Evolutionary conservation across 257 asterid species (phyloP), one percentile per base, ranked within the genome.

Genomic region (Coffea canephora): DNA sequence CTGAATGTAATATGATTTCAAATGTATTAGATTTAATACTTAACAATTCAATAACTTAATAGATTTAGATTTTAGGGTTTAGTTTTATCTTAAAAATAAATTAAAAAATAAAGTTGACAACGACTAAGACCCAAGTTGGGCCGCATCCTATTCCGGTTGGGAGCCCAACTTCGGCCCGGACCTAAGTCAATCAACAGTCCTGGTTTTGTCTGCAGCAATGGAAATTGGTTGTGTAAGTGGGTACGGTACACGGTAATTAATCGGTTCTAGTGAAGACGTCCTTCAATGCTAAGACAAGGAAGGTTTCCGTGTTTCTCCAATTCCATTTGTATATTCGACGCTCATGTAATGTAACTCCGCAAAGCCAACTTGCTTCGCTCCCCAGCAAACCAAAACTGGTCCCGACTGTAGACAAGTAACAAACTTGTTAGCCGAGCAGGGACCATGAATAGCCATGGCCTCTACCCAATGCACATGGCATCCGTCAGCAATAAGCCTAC

Each of bases 381-480:
- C 23, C 77, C 18, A 18, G 27, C 50, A 55, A 43, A 45, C 73
- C 31, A n/a, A 27, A 64, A 6, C 14, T 57, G 82, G 72, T 66
- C 77, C 73, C 71, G 46, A 25, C 55, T 27, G 23, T 12, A 72
- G 50, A 66, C 39, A 31, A 49, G 46, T 78, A 77, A 73, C 61
- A 62, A 45, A 62, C 77, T 77, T 54, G 72, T 43, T 64, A 79
- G 43, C 70, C 74, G 39, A 57, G 27, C n/a, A 78, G 84, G 82
- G 72, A 82, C 85, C 81, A 81, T 71, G 52, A 41, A 31, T 34
- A 59, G 73, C 72, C 82, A 73, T 52, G 19, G 21, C 70, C 3
- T 27, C 10, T 27, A 27, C 70, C 45, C 43, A 39, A 34, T 74
- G 86, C 87, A 86, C 89, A 86, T 87, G 90, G 87, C 78, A 78